Evolutionary conservation across 1,284 basidiomycete genomes (phyloP), one percentile per base, ranked within the genome.

Genomic region (Lentinus polychrous): DNA sequence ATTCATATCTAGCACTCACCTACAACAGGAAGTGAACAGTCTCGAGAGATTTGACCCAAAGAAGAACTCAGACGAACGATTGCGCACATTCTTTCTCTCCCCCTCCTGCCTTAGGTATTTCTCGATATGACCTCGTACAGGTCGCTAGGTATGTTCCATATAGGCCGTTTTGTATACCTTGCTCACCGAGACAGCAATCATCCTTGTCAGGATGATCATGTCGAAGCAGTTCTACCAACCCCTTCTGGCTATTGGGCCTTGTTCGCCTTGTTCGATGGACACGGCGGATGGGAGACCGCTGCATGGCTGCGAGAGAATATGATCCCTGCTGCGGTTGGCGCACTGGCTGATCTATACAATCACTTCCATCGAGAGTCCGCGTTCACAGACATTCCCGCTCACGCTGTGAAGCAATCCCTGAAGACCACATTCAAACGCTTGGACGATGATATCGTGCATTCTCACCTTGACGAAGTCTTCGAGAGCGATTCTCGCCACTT

Each of bases 221-320:
- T 54, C 8, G 61, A 64, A 41, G 56, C 52, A 1, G 50, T 62
- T 3, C 34, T 62, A 4, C 57, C 59, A 2, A 49, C 55, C 5
- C 60, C 61, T 3, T 52, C 58, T 14, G 62, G 58, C 1, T 50
- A 57, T 45, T 67, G 66, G 66, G 56, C 61, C 8, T 57, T 66
- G 20, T 67, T 67, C 48, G 56, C 58, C 1, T 48, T 67, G 5
- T 57, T 58, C 27, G 66, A 67, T 36, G 64, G 64, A 8, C 64
- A 64, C 46, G 58, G 49, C 35, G 63, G 66, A 34, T 57, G 56
- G 48, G 60, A 62, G 14, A 66, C 66, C 14, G 63, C 61, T 46
- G 52, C 55, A 8, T 63, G 60, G 56, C 56, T 67, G 3, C 52
- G 58, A 7, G 54, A 62, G 15, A 63, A 63, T 37, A 51, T 68